Base-by-base conservation (phyloP, 2,329 filamentous ascomycete species). In the Lachnellula hyalina region DNA sequence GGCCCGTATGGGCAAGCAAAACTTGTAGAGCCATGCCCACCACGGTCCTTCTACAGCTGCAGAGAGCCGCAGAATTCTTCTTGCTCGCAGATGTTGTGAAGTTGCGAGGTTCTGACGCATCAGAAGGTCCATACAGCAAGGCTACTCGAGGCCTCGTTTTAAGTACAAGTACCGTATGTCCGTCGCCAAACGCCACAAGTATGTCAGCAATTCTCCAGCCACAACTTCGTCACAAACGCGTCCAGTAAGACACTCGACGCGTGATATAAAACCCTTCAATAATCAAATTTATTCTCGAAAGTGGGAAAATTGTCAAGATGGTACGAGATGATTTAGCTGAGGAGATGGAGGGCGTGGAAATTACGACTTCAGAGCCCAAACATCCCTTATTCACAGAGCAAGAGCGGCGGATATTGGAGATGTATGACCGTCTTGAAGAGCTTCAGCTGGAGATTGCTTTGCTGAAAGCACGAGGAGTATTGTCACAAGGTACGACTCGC, bases 1-100 rank as follows among this genome's bases (percentile, higher is more conserved):
- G 86, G 78, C 93, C 93, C 74, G 89, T 91, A 76, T 96, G 92
- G 80, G 90, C 91, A 71, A 96, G 86, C 78, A 90, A 89, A 74
- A 96, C 86, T 76, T 90, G 85, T 72, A 93, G 83, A 77, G 89
- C 88, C 90, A 96, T 96, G 74, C 78, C 82, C 61, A 28, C 59
- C 62, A 50, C 61, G 60, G 8, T 65, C 59, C 51, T 53, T 57
- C 64, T 63, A 56, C 67, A 65, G 62, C 60, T 63, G 49, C 59
- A 49, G 49, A 46, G 57, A 62, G 57, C 61, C 63, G 58, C 58
- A 56, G 57, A 59, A 52, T 55, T 42, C 38, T 48, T 58, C 47
- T 52, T 56, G 32, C 17, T 58, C 46, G 56, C 55, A 55, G 49
- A 52, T 34, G 47, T 35, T 48, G 38, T 55, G 53, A 56, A 52